phyloP scores from a whole-genome alignment of 805 yeast genomes.

The Hanseniaspora lindneri region DNA sequence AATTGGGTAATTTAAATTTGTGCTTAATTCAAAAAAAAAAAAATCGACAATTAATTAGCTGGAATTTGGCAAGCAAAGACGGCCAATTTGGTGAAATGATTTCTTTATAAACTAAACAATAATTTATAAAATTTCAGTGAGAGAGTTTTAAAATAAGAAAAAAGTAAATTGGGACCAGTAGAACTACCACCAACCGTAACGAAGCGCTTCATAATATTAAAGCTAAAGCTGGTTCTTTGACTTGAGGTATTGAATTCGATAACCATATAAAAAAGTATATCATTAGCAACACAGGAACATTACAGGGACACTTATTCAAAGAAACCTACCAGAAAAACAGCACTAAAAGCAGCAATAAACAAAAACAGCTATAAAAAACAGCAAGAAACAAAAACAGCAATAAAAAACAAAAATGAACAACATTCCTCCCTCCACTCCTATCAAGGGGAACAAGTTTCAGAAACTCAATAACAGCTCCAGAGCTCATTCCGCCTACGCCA shows the following conservation, averaged over 20 bases:
- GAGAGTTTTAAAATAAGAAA: no score
- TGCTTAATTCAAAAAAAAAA: background rate
- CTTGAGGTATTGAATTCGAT: background rate
- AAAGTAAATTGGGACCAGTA: background rate
- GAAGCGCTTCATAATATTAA: background rate
- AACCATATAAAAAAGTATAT: background rate
- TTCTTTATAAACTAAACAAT: no score
- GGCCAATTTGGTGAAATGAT: no score
- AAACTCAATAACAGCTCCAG: conserved; percentile 9
- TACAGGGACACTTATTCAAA: no score
- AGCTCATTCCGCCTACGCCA: conserved; percentile 10
- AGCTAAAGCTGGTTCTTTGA: background rate
- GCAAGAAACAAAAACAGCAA: background rate
- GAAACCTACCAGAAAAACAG: no score
- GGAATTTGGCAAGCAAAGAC: no score
- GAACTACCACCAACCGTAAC: background rate
- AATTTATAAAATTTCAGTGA: no score
- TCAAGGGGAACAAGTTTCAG: conserved; percentile 11
- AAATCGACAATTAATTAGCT: no score
- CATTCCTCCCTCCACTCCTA: conserved; percentile 13
- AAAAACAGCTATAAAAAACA: no score
- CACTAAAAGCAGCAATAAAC: background rate
- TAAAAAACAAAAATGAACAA: background rate
- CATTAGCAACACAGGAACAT: background rate
- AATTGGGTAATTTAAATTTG: conserved; percentile 5